phyloP scores from a whole-genome alignment of 1,139 yeast species.

The Scheffersomyces titani region DNA sequence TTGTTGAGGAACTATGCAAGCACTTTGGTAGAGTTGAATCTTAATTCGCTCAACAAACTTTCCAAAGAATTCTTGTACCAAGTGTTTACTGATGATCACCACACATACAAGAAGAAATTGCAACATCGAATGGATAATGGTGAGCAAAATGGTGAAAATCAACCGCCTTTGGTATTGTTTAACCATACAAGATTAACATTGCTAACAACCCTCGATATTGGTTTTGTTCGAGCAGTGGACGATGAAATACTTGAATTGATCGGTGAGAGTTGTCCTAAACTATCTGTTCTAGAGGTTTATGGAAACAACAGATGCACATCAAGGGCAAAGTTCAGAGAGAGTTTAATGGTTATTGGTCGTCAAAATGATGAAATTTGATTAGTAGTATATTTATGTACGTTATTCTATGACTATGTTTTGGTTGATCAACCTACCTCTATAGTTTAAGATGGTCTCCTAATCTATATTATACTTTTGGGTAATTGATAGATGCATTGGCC shows the following conservation, averaged over 20 bases:
- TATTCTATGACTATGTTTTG: background rate
- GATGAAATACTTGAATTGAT: slow-evolving; percentile 58
- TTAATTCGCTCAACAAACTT: slow-evolving; percentile 70
- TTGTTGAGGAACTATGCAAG: slow-evolving; percentile 63
- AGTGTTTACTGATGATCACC: slow-evolving; percentile 38
- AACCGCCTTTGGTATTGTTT: slow-evolving; percentile 14
- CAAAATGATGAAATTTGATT: slow-evolving; percentile 51
- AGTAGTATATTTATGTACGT: slow-evolving; percentile 1
- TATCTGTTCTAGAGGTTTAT: slow-evolving; percentile 71
- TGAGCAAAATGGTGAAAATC: slow-evolving; percentile 8
- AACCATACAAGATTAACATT: slow-evolving; percentile 42
- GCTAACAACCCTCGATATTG: slow-evolving; percentile 65
- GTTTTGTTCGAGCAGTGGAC: slow-evolving; percentile 76
- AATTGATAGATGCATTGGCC: slow-evolving; percentile 40
- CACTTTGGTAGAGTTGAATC: slow-evolving; percentile 65
- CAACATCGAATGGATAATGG: slow-evolving; percentile 17
- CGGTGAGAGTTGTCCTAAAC: slow-evolving; percentile 57
- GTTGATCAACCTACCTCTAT: background rate
- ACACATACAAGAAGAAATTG: slow-evolving; percentile 35
- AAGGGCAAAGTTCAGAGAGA: slow-evolving; percentile 52
- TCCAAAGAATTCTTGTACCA: slow-evolving; percentile 50
- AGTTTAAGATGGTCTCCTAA: background rate
- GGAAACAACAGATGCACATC: slow-evolving; percentile 73
- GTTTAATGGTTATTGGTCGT: slow-evolving; percentile 70
- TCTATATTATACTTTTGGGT: slow-evolving; percentile 23